A percentile compares a stretch with the other conserved stretches of the same genome.
Conservation (phyloP, 2,329 filamentous ascomycete genomes). For the Talaromyces sp. region DNA sequence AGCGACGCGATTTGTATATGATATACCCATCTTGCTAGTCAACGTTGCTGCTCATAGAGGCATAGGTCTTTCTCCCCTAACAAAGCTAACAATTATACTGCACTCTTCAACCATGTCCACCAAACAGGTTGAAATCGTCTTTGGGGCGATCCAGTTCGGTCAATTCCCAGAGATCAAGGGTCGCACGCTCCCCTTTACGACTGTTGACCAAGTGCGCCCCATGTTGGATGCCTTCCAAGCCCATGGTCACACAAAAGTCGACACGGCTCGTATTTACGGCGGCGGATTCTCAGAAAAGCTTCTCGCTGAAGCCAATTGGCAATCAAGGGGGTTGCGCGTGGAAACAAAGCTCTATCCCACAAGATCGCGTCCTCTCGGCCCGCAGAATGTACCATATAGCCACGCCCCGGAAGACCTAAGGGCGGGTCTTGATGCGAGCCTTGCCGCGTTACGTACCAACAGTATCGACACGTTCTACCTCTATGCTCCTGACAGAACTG, state of each 20-base stretch:
- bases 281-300: background rate
- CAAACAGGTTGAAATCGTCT: background rate
- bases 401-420: constrained; percentile 34
- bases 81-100: background rate
- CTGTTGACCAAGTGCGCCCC: background rate
- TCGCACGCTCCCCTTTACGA: background rate
- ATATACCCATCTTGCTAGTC: background rate
- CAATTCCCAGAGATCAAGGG: background rate
- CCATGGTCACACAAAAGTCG: constrained; percentile 28
- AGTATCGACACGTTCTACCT: constrained; percentile 51
- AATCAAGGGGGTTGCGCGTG: constrained; percentile 37
- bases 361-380: constrained; percentile 19
- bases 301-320: constrained; percentile 28
- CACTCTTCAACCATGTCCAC: background rate
- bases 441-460: constrained; percentile 38
- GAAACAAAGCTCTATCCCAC: constrained; percentile 45
- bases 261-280: constrained; percentile 21
- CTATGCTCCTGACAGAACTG: constrained; percentile 46
- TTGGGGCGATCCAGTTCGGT: background rate
- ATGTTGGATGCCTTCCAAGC: constrained; percentile 30
- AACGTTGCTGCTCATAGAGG: background rate
- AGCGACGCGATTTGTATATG: background rate
- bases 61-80: background rate
- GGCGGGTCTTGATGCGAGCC: constrained; percentile 32
- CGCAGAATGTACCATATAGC: constrained; percentile 21